A percentile compares a stretch with the other conserved stretches of the same genome.
phyloP scores from a whole-genome alignment of 768 basidiomycete genomes.

The Russula sp. region DNA sequence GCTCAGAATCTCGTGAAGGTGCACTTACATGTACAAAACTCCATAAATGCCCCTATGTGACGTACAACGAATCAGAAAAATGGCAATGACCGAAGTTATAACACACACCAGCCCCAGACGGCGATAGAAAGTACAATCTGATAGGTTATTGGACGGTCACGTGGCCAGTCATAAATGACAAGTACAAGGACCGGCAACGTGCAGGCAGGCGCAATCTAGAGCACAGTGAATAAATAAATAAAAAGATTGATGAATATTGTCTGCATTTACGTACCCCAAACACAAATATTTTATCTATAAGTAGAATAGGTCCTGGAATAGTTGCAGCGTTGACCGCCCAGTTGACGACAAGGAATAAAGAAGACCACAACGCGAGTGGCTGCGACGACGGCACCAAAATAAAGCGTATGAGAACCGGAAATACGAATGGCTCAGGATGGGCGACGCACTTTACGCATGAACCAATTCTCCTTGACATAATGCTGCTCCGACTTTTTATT shows the following conservation, averaged over 20 bases:
- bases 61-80: slow-evolving; percentile 24
- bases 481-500: slow-evolving; percentile 55
- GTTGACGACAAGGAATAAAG: slow-evolving; percentile 20
- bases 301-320: slow-evolving; percentile 16
- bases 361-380: slow-evolving; percentile 24
- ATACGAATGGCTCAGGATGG: not conserved
- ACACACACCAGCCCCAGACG: slow-evolving; percentile 60
- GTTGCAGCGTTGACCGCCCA: slow-evolving; percentile 15
- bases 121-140: slow-evolving; percentile 58
- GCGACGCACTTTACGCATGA: slow-evolving; percentile 51
- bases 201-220: slow-evolving; percentile 53
- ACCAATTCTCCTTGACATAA: slow-evolving; percentile 68
- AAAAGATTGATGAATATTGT: slow-evolving; percentile 30
- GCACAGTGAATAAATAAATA: not conserved
- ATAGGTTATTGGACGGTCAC: slow-evolving; percentile 55
- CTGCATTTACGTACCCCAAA: slow-evolving; percentile 44
- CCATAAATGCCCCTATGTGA: slow-evolving; percentile 55
- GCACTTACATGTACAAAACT: slow-evolving; percentile 47
- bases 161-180: slow-evolving; percentile 71
- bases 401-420: slow-evolving; percentile 45
- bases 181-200: slow-evolving; percentile 61
- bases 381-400: not conserved
- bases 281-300: slow-evolving; percentile 60
- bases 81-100: not conserved
- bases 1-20: slow-evolving; percentile 2